Evolutionary conservation across 768 basidiomycete species (phyloP), one percentile per base, ranked within the genome.

Genomic region (Pulveroboletus sp.): DNA sequence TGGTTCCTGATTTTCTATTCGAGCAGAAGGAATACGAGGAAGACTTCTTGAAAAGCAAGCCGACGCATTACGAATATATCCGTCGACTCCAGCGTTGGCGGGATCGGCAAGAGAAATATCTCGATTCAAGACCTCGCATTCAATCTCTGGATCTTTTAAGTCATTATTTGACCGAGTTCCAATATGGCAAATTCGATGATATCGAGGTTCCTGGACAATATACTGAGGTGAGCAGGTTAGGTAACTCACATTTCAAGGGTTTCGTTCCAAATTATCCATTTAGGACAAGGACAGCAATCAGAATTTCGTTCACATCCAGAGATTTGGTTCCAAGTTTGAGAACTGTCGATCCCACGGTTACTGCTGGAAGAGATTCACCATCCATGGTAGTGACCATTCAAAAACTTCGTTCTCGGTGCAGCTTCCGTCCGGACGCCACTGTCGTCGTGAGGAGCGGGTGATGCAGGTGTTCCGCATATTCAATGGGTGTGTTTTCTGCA

Each of bases 181-280:
- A 98, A 58, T 93, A 97, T 68, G 85, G 83, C 62, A 96, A 93
- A 66, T 93, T 95, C 43, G 96, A 98, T 56, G 95, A 99, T 56
- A 90, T 99, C 35, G 94, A 99, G 63, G 82, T 99, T 43, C 94
- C 94, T n/a, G 96, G 96, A 7, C 96, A 99, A 68, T 99, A 99
- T 65, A 89, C 93, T 0, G 91, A 97, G 80, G 93, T 89, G 47
- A 60, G 73, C 1, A n/a, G 21, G 62, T 32, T 8, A 27, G 11
- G 40, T 38, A 27, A 3, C 4, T 32, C 17, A 31, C 7, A 8
- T 37, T 28, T 0, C 33, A 17, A 15, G 9, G 21, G 21, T 28
- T 28, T 28, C 21, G 21, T 35, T 14, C 42, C 61, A 36, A 62
- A 21, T n/a, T 27, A 46, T 46, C 48, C 51, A 50, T 35, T 13